Base-by-base conservation (phyloP, 2,329 filamentous ascomycete species). In the Fusarium sp. region DNA sequence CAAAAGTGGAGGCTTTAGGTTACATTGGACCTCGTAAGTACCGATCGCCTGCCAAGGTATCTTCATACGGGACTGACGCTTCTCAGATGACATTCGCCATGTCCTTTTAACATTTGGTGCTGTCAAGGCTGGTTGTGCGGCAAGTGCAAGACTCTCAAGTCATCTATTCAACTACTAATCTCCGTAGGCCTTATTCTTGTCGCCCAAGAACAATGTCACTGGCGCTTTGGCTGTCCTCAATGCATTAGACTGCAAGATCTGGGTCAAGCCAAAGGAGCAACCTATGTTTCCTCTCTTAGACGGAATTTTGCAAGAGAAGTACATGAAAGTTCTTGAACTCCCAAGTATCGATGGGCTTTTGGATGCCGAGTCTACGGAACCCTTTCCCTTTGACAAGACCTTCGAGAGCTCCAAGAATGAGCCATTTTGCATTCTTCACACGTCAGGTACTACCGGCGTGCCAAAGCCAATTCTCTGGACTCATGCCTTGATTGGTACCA, bases 371-470 rank as follows among this genome's bases (percentile, higher is more conserved):
- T 18, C 3, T 49, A 60, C 1, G 16, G 70, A 37, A 54, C 49
- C 67, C 6, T 81, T 77, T 27, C 64, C 61, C 0, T 82, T 79
- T 30, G 6, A 67, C 6, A 79, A 77, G 42, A 76, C 71, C 3
- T 82, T 77, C n/a, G 75, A 77, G 4, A 68, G 76, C 4, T 79
- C 77, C 8, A 68, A 66, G 0, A 65, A 77, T 30, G 80, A 82
- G 2, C 77, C 79, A 0, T 79, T 82, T 7, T 76, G 79, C 27
- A 75, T 80, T 27, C 56, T 83, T 2, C 82, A 84, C 51, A 83
- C 82, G 0, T 83, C 81, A 6, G 83, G 83, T 3, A 78, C 79
- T 2, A 84, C 82, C 4, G 82, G 82, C 4, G 58, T 81, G 0
- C 81, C 81, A 2, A 83, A 83, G 53, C 80, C 80, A 0, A 79